phyloP scores from a whole-genome alignment of 1,284 basidiomycete genomes.

The Schizophyllum amplum region DNA sequence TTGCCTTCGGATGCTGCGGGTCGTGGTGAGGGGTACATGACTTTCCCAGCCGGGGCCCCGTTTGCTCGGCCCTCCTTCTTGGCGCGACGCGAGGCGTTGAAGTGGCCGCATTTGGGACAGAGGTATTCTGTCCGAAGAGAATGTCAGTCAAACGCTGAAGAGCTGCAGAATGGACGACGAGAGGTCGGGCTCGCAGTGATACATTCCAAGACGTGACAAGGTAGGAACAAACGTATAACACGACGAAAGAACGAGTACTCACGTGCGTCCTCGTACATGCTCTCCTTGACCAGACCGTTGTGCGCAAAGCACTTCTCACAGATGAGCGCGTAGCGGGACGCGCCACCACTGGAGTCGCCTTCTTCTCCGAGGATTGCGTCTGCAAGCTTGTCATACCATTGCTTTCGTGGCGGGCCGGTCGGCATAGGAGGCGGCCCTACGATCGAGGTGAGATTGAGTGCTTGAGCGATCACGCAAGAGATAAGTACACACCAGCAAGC shows the following conservation, averaged over 20 bases:
- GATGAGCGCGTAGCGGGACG: constrained; percentile 84
- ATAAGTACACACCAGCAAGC: background rate
- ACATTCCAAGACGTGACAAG: too few relatives aligned
- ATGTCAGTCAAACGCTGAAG: background rate
- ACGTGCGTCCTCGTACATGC: constrained; percentile 88
- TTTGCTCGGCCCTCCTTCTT: constrained; percentile 13
- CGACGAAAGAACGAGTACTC: constrained; percentile 27
- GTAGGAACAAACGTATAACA: background rate
- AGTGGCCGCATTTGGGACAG: constrained; percentile 68
- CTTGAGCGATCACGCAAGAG: too few relatives aligned
- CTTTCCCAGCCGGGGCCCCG: background rate
- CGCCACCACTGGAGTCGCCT: constrained; percentile 34
- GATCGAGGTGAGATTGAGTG: background rate
- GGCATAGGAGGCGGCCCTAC: constrained; percentile 19
- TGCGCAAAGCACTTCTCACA: constrained; percentile 91
- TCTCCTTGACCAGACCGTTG: constrained; percentile 89
- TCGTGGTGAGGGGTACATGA: background rate
- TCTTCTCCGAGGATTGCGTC: constrained; percentile 84
- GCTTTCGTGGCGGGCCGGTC: constrained; percentile 53
- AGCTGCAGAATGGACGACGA: too few relatives aligned
- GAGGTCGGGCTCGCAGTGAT: too few relatives aligned
- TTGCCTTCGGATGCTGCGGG: background rate
- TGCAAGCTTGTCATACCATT: constrained; percentile 85
- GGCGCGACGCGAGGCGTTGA: constrained; percentile 53
- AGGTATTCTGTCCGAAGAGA: constrained; percentile 68